Evolutionary conservation across 441 rosid species (phyloP).

Genomic region (Kokia cookei): DNA sequence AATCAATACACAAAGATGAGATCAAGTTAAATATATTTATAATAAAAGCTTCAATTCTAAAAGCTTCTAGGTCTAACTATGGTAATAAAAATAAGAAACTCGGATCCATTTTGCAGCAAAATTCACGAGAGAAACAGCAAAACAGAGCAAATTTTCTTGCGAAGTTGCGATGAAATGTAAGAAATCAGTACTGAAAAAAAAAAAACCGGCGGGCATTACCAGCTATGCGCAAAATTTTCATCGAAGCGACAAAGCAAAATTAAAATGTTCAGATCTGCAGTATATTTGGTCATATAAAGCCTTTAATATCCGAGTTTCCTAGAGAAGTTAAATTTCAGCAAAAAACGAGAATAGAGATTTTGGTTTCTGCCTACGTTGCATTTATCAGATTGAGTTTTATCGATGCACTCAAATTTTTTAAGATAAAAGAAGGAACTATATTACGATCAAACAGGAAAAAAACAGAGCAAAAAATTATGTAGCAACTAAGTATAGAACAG

Average conservation of each 20-base stretch:
- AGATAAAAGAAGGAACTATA: not conserved
- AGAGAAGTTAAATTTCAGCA: not conserved
- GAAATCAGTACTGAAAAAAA: not conserved
- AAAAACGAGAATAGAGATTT: not conserved
- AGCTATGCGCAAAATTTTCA: not conserved
- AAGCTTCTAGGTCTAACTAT: not conserved
- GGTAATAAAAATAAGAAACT: not conserved
- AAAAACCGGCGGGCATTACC: not conserved
- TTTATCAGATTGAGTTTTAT: not conserved
- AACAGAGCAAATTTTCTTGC: not conserved
- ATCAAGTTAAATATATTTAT: not conserved
- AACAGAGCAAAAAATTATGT: not conserved
- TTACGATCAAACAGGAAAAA: not conserved
- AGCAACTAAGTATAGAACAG: not conserved
- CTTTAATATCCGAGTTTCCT: not conserved
- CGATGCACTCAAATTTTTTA: not conserved
- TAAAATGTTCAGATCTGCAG: conserved; percentile 1
- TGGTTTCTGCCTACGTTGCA: not conserved
- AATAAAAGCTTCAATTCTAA: not conserved
- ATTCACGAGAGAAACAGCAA: not conserved
- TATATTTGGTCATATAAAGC: not conserved
- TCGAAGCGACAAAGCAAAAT: not conserved
- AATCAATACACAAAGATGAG: not conserved
- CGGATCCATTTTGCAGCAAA: not conserved
- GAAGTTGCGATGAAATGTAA: not conserved